These are phyloP conservation scores for Sporopachydermia quercuum DNA, from an alignment of 805 yeast genomes.

Conservation along the genomic window DNA sequence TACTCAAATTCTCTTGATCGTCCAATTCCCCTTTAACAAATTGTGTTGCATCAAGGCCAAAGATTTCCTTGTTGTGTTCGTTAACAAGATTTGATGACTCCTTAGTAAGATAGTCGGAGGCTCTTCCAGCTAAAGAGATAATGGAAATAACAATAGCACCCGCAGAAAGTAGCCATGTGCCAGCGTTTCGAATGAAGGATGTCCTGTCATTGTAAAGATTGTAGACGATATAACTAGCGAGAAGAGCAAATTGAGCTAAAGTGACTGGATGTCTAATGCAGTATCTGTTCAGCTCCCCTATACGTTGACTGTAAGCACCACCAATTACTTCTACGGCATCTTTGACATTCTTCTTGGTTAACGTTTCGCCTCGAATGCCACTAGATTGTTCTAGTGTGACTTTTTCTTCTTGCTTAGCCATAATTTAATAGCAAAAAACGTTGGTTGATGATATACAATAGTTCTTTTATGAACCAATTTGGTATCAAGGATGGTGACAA, in stretches of 20 bases:
- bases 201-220: not conserved
- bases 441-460: too few species aligned
- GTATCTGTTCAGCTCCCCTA: not conserved
- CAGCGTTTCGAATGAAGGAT: not conserved
- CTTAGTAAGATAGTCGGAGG: not conserved
- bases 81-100: not conserved
- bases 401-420: too few species aligned
- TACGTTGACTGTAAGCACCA: not conserved
- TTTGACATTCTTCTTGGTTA: not conserved
- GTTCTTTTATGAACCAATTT: too few species aligned
- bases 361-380: not conserved
- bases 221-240: not conserved
- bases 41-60: not conserved
- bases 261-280: not conserved
- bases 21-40: constrained; percentile 6
- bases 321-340: not conserved
- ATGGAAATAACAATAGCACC: not conserved
- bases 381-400: too few species aligned
- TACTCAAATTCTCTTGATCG: constrained; percentile 17
- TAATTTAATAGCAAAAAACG: too few species aligned
- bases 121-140: not conserved
- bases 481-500: too few species aligned
- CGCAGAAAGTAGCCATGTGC: not conserved
- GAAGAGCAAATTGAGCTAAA: not conserved
- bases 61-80: not conserved